These are phyloP conservation scores for Microbotryum violaceum DNA, from an alignment of 1,284 basidiomycete genomes.

Conservation along the genomic window DNA sequence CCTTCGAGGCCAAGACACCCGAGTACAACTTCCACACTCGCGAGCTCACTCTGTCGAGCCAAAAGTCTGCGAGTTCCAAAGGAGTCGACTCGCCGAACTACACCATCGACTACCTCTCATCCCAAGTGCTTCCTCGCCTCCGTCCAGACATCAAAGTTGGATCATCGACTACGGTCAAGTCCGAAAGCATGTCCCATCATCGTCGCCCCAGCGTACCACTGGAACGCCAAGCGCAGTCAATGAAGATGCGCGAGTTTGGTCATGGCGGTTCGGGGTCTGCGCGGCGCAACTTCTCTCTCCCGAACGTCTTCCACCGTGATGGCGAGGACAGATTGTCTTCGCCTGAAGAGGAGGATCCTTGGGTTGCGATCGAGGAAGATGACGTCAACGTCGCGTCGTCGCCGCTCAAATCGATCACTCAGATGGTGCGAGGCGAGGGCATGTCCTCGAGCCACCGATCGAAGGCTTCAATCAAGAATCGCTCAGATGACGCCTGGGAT, in stretches of 20 bases:
- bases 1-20: background rate
- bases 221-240: background rate
- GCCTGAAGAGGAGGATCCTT: background rate
- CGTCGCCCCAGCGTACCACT: background rate
- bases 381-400: background rate
- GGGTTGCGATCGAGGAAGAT: slow-evolving; percentile 12
- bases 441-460: slow-evolving; percentile 3
- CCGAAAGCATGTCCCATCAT: background rate
- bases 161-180: background rate
- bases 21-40: slow-evolving; percentile 2
- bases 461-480: background rate
- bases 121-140: slow-evolving; percentile 21
- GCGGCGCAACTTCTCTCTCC: slow-evolving; percentile 15
- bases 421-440: background rate
- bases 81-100: background rate
- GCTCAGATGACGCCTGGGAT: background rate
- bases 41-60: slow-evolving; percentile 7
- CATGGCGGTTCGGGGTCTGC: background rate
- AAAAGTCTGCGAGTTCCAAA: background rate
- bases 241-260: background rate
- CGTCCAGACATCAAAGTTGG: slow-evolving; percentile 21
- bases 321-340: background rate
- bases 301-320: slow-evolving; percentile 1
- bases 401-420: background rate
- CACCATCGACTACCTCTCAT: slow-evolving; percentile 23